Percentiles rank a stretch among this genome's conserved stretches.
These are phyloP conservation scores for Termitomyces sp. DNA, from an alignment of 768 basidiomycete genomes.

Conservation along the genomic window DNA sequence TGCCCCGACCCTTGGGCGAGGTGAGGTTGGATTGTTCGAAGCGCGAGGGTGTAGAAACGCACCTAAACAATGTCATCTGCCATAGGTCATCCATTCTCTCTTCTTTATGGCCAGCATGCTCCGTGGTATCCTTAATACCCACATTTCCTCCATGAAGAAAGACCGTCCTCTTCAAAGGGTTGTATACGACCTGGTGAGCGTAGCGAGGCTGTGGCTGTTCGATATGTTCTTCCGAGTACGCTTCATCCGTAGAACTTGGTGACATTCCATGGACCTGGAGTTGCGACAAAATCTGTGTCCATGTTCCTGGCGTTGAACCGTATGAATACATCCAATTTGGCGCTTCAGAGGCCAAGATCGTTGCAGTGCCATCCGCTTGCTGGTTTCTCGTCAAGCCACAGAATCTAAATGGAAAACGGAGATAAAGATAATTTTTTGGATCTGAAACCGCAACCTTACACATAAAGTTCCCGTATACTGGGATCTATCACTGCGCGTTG, in stretches of 20 bases:
- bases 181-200: conserved; percentile 77
- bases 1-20: conserved; percentile 42
- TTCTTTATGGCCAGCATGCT: conserved; percentile 27
- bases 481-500: conserved; percentile 70
- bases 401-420: conserved; percentile 35
- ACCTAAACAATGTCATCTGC: conserved; percentile 68
- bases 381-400: conserved; percentile 50
- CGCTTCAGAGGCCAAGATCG: conserved; percentile 38
- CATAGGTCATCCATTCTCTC: conserved; percentile 72
- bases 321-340: conserved; percentile 71
- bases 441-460: conserved; percentile 38
- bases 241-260: background rate
- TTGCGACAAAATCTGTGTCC: conserved; percentile 52
- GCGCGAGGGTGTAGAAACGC: too few relatives aligned
- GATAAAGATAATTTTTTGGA: background rate
- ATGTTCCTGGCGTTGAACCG: conserved; percentile 50
- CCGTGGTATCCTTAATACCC: conserved; percentile 26
- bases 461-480: conserved; percentile 58
- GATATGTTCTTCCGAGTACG: background rate
- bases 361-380: conserved; percentile 27
- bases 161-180: conserved; percentile 44
- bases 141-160: conserved; percentile 79
- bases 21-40: background rate
- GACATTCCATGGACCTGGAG: background rate
- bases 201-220: conserved; percentile 58